Evolutionary conservation across 2,329 filamentous ascomycete species (phyloP).

Genomic region (Bipolaris bicolor): DNA sequence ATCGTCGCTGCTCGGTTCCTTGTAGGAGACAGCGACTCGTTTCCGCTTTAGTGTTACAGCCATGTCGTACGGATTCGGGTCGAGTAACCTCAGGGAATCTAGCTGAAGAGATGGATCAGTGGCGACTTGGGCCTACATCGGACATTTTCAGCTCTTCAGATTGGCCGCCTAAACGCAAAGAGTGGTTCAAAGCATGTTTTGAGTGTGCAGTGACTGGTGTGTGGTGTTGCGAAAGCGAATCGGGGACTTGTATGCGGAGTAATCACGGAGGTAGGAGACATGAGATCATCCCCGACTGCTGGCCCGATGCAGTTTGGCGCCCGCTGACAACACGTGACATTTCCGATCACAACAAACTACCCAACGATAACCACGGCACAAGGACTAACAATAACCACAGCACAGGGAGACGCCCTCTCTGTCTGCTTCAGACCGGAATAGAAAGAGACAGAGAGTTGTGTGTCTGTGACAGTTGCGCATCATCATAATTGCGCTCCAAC

Average conservation of each 20-base stretch:
- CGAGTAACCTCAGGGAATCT: not conserved
- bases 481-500: not conserved
- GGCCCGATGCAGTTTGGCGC: conserved; percentile 4
- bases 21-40: conserved; percentile 45
- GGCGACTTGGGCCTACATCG: not conserved
- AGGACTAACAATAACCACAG: not conserved
- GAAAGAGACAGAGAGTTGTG: not conserved
- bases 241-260: conserved; percentile 10
- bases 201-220: not conserved
- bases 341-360: conserved; percentile 4
- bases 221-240: conserved; percentile 9
- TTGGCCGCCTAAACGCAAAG: conserved; percentile 10
- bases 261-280: conserved; percentile 11
- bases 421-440: not conserved
- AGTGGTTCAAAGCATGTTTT: not conserved
- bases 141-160: conserved; percentile 7
- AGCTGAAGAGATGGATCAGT: not conserved
- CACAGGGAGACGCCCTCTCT: not conserved
- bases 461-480: not conserved
- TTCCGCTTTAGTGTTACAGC: conserved; percentile 44
- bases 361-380: not conserved
- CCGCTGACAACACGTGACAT: conserved; percentile 13
- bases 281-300: conserved; percentile 12
- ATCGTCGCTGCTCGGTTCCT: conserved; percentile 46
- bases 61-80: conserved; percentile 26